Evolutionary conservation across 2,329 filamentous ascomycete genomes (phyloP).

Genomic region (Fusarium staphyleae): DNA sequence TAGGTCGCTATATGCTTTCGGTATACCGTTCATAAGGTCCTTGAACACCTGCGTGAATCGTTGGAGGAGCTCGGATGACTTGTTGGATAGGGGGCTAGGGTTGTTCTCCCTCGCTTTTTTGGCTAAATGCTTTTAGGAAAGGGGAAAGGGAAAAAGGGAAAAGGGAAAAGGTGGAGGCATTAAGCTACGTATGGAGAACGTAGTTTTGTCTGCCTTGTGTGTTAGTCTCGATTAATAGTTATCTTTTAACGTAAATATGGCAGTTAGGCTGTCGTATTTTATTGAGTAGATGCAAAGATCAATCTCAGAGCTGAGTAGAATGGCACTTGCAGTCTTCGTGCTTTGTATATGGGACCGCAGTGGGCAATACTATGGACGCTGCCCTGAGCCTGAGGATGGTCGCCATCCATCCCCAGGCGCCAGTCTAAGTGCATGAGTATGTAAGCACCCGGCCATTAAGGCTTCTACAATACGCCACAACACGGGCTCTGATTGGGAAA

Average conservation of each 20-base stretch:
- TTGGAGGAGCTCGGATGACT: slow-evolving; percentile 80
- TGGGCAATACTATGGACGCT: slow-evolving; percentile 22
- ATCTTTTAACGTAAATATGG: slow-evolving; percentile 9
- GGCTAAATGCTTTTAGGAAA: no score
- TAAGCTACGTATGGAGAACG: no score
- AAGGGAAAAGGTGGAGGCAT: no score
- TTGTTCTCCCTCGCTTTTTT: slow-evolving; percentile 85
- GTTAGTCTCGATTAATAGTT: slow-evolving; percentile 20
- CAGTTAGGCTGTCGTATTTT: slow-evolving; percentile 7
- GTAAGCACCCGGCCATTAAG: slow-evolving; percentile 58
- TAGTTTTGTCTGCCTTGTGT: no score
- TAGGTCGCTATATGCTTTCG: slow-evolving; percentile 93
- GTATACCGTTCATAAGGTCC: slow-evolving; percentile 89
- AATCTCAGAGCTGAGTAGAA: slow-evolving; percentile 18
- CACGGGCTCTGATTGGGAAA: slow-evolving; percentile 52
- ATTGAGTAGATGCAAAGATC: slow-evolving; percentile 18
- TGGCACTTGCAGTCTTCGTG: slow-evolving; percentile 24
- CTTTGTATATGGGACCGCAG: slow-evolving; percentile 22
- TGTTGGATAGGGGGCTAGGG: slow-evolving; percentile 82
- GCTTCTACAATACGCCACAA: slow-evolving; percentile 57
- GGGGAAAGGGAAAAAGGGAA: no score
- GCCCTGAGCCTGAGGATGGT: slow-evolving; percentile 32
- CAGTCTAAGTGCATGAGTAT: slow-evolving; percentile 50
- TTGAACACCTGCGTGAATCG: slow-evolving; percentile 91
- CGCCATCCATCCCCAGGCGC: slow-evolving; percentile 23